Evolutionary conservation across 2,329 filamentous ascomycete genomes (phyloP), one percentile per base, ranked within the genome.

Genomic region (Sporothrix brunneoviolacea): DNA sequence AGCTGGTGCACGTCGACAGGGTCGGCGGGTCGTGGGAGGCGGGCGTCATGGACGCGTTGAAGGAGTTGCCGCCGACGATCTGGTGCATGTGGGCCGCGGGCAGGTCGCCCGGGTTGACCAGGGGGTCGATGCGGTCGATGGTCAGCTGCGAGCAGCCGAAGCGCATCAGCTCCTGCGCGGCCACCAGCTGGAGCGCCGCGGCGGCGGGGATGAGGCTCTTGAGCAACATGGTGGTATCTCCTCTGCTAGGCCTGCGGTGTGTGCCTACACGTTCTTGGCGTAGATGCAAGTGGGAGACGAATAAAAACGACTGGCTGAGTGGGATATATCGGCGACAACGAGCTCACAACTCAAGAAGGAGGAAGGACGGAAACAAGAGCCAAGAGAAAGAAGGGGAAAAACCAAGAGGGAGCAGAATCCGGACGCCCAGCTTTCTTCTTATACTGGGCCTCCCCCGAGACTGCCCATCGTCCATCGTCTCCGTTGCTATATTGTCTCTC

Each of bases 31-130:
- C 53, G 52, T 51, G 30, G 27, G 46, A 40, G 21, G 42, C 53
- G 10, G 56, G 56, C 27, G 58, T 54, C 67, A 69, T 68, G n/a
- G 62, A 61, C 1, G 60, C 60, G 51, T 68, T 69, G 63, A 70
- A 70, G 4, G 66, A 64, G 56, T 70, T 66, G 13, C 66, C 67
- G 37, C 67, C 66, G 12, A 68, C 63, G 30, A 69, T 61, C 55
- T 69, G 67, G 50, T 69, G 67, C 36, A 67, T 59, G 58, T 70
- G 67, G 5, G 64, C 57, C 13, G 64, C 65, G 10, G 64, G 65
- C 21, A 60, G 59, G 39, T 55, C 48, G 24, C 67, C 67, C n/a
- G 66, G 65, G 49, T 68, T 65, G 28, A 69, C 66, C 19, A 63
- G 51, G 15, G 58, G 58, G 48, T 60, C 59, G 39, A 59, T 54